These are phyloP conservation scores for Stagonosporopsis tanaceti DNA, from an alignment of 2,329 filamentous ascomycete species.

Conservation along the genomic window DNA sequence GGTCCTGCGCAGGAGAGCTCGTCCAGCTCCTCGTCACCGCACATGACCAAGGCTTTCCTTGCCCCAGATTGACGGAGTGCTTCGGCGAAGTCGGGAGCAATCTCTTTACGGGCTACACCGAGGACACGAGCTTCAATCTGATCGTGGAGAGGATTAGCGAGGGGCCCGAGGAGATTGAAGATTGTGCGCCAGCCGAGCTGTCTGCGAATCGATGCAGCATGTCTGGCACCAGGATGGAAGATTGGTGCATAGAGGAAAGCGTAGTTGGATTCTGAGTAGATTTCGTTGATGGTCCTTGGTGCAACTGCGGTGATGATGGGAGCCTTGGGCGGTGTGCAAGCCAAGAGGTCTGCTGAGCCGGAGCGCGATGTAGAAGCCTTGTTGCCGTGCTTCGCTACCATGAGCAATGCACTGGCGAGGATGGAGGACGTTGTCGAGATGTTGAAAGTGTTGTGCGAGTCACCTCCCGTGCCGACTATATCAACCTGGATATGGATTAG, in stretches of 20 bases:
- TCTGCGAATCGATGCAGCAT: conserved; percentile 83
- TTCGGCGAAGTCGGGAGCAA: conserved; percentile 89
- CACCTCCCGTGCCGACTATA: conserved; percentile 96
- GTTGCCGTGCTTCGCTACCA: conserved; percentile 96
- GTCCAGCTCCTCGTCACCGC: conserved; percentile 92
- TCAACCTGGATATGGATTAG: conserved; percentile 67
- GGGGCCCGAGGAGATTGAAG: conserved; percentile 93
- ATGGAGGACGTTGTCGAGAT: conserved; percentile 96
- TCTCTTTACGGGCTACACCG: conserved; percentile 87
- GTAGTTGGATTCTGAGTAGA: conserved; percentile 87
- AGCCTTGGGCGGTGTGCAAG: conserved; percentile 73
- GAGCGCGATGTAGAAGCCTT: conserved; percentile 94
- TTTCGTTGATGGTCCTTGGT: conserved; percentile 71
- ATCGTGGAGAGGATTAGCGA: conserved; percentile 86
- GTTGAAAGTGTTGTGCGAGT: conserved; percentile 98
- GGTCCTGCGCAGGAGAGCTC: conserved; percentile 91
- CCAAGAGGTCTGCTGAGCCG: conserved; percentile 90
- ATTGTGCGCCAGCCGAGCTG: conserved; percentile 94
- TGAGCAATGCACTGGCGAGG: conserved; percentile 81
- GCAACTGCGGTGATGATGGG: conserved; percentile 79
- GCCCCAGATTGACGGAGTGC: conserved; percentile 79
- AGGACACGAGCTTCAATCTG: conserved; percentile 86
- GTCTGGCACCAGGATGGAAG: conserved; percentile 94
- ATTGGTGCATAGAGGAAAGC: conserved; percentile 94
- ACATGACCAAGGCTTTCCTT: conserved; percentile 87